Evolutionary conservation across 2,329 filamentous ascomycete species (phyloP), one percentile per base, ranked within the genome.

Genomic region (Fusarium heterosporum): DNA sequence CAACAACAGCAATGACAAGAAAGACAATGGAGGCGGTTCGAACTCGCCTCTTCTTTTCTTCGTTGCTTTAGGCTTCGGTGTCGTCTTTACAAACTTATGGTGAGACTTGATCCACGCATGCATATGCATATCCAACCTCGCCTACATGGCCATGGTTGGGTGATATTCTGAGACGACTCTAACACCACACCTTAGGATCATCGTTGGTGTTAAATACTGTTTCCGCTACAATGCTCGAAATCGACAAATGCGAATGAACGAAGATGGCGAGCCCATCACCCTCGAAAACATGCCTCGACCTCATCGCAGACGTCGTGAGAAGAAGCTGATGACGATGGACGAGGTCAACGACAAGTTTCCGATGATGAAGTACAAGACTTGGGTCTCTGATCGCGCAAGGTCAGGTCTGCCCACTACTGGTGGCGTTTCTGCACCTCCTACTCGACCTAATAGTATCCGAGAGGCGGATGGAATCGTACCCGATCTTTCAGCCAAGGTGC

Each of bases 1-100:
- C 8, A 17, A 54, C 26, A 51, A 45, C 22, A 29, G 50, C 25
- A 40, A 50, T 30, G 48, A 57, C n/a, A 64, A 55, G 26, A 69
- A 71, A 14, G 50, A 70, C 50, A 69, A 68, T 29, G 65, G 69
- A 36, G 69, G 70, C 46, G 75, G 77, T 40, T 76, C 77, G 28
- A 83, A 78, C 55, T 83, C 81, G 8, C 82, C 82, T 7, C 69
- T 84, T 19, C 76, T 84, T 8, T 98, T 98, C 82, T 97, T 98
- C 77, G 93, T 98, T 56, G 95, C 96, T 16, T 84, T 99, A 29
- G 96, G 96, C 6, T 98, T 99, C 74, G 96, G 96, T 72, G 96
- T 99, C 19, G 96, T 99, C 42, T 99, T 99, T 76, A 99, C 96
- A 49, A 99, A 99, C 79, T 82, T 99, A 79, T 99, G 96, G 96